phyloP scores from a whole-genome alignment of 805 yeast genomes.

The Komagataella populi region DNA sequence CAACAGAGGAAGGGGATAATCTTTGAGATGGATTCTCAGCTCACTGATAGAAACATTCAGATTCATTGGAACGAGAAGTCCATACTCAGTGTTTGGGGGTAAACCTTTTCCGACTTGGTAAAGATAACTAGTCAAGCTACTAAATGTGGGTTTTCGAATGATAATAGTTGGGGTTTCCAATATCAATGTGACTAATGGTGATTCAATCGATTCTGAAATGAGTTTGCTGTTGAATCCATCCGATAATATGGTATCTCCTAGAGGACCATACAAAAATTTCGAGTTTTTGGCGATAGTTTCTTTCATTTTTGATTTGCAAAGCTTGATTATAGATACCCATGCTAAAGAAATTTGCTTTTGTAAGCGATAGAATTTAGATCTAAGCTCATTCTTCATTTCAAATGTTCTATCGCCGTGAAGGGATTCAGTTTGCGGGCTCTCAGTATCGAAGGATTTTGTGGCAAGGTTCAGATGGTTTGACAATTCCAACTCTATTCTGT shows the following conservation, averaged over 20 bases:
- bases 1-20: slow-evolving; percentile 75
- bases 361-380: slow-evolving; percentile 8
- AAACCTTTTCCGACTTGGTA: slow-evolving; percentile 70
- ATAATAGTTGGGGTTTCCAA: slow-evolving; percentile 33
- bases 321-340: slow-evolving; percentile 58
- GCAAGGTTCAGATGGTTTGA: background rate
- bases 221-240: slow-evolving; percentile 28
- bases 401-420: background rate
- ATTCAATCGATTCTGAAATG: slow-evolving; percentile 28
- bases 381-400: background rate
- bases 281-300: slow-evolving; percentile 25
- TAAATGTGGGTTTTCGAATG: slow-evolving; percentile 32
- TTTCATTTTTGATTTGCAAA: slow-evolving; percentile 25
- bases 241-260: slow-evolving; percentile 21
- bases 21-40: slow-evolving; percentile 59
- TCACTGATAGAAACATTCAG: slow-evolving; percentile 46
- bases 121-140: slow-evolving; percentile 44
- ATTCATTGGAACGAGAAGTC: slow-evolving; percentile 53
- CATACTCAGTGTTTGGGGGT: slow-evolving; percentile 56
- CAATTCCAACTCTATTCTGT: background rate
- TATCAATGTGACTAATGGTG: slow-evolving; percentile 34
- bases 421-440: background rate
- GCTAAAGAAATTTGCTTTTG: slow-evolving; percentile 25
- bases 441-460: background rate
- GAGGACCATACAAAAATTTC: slow-evolving; percentile 26